phyloP scores from a whole-genome alignment of 2,329 filamentous ascomycete species.

The Fusarium aywerte region DNA sequence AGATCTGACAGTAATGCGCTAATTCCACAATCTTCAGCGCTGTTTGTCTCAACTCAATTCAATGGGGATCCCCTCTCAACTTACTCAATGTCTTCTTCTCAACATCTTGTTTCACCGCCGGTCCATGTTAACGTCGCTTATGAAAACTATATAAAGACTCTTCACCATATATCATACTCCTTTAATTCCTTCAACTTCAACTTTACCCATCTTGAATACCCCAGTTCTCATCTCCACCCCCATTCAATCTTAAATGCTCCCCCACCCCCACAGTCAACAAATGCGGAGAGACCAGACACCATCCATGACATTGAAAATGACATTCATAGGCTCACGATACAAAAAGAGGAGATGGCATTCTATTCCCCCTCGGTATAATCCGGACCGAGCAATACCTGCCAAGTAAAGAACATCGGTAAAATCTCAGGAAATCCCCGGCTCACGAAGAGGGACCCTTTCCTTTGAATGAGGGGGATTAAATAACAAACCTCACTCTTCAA shows the following conservation, averaged over 20 bases:
- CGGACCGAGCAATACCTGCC: constrained; percentile 29
- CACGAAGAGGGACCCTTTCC: neutral
- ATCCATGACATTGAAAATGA: neutral
- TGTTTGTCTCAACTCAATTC: neutral
- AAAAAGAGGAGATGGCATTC: neutral
- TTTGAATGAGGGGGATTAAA: too few species aligned
- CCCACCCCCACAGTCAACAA: constrained; percentile 39
- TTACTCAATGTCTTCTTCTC: neutral
- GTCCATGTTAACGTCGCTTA: too few species aligned
- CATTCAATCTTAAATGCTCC: constrained; percentile 3
- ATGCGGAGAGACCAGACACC: constrained; percentile 27
- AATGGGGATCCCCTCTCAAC: too few species aligned
- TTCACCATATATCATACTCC: neutral
- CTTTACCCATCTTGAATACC: neutral
- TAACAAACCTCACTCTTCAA: constrained; percentile 19
- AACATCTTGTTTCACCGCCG: too few species aligned
- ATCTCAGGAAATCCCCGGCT: neutral
- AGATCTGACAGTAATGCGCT: neutral
- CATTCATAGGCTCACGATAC: constrained; percentile 1
- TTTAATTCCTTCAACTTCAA: neutral
- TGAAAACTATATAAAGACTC: too few species aligned
- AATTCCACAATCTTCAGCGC: neutral
- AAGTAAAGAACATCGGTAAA: constrained; percentile 1
- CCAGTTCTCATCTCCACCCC: constrained; percentile 21
- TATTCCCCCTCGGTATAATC: constrained; percentile 29